These are phyloP conservation scores for Graphium sp. DNA, from an alignment of 2,329 filamentous ascomycete species.

Conservation along the genomic window DNA sequence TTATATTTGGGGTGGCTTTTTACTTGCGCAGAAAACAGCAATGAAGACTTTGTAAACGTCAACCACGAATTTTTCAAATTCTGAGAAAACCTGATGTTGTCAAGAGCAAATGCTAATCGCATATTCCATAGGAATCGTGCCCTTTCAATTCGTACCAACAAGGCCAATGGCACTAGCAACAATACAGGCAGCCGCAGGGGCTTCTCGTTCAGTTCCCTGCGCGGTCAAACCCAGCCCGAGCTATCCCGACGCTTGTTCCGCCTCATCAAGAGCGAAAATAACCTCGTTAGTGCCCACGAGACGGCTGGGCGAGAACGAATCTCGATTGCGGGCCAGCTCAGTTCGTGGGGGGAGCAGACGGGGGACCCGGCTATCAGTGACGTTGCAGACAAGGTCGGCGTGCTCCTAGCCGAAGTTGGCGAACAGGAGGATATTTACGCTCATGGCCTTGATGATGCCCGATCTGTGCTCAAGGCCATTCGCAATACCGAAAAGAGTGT, in stretches of 20 bases:
- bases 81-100: no score
- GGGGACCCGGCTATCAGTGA: constrained; percentile 76
- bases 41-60: no score
- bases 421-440: constrained; percentile 87
- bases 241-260: constrained; percentile 77
- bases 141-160: constrained; percentile 55
- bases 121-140: constrained; percentile 54
- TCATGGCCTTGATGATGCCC: constrained; percentile 71
- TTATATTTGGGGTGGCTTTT: no score
- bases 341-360: constrained; percentile 90
- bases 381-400: constrained; percentile 88
- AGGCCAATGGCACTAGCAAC: constrained; percentile 22
- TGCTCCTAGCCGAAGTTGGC: constrained; percentile 79
- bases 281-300: constrained; percentile 72
- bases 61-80: no score
- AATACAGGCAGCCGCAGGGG: constrained; percentile 37
- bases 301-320: constrained; percentile 69
- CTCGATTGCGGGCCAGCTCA: constrained; percentile 75
- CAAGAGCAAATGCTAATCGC: no score
- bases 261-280: constrained; percentile 90
- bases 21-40: no score
- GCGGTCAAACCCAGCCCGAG: constrained; percentile 72
- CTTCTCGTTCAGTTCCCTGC: constrained; percentile 76
- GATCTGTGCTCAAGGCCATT: constrained; percentile 73
- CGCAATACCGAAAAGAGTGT: constrained; percentile 92